A percentile compares a stretch with the other conserved stretches of the same genome.
Evolutionary conservation across 805 yeast genomes (phyloP).

Genomic region (Debaryomyces maramus): DNA sequence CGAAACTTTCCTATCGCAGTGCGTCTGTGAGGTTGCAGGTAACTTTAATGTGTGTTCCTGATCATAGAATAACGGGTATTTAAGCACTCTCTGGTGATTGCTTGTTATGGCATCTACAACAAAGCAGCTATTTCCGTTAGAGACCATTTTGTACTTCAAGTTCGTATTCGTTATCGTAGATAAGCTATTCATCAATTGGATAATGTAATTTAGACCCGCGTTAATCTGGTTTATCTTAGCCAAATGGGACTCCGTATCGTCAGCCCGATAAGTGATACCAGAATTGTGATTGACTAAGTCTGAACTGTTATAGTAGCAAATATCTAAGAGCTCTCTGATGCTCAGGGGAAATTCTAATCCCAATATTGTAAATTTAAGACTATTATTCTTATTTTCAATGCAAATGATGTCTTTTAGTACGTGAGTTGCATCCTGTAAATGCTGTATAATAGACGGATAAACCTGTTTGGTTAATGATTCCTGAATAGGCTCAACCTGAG

Average conservation of each 20-base stretch:
- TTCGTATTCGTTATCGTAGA: conserved; percentile 25
- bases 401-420: conserved; percentile 24
- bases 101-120: conserved; percentile 22
- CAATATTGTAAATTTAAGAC: conserved; percentile 28
- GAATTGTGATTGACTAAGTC: conserved; percentile 9
- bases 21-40: conserved; percentile 6
- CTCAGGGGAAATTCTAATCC: conserved; percentile 38
- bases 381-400: conserved; percentile 23
- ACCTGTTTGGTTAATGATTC: conserved; percentile 22
- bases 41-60: conserved; percentile 17
- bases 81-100: neutral
- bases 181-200: conserved; percentile 24
- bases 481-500: conserved; percentile 28
- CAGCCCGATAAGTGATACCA: conserved; percentile 3
- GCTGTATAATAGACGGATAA: conserved; percentile 22
- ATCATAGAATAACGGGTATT: conserved; percentile 32
- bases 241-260: conserved; percentile 11
- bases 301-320: conserved; percentile 26
- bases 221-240: conserved; percentile 27
- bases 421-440: conserved; percentile 13
- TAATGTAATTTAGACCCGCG: conserved; percentile 32
- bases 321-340: conserved; percentile 27
- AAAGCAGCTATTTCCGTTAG: conserved; percentile 19
- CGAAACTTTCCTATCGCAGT: conserved; percentile 3
- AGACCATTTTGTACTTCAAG: conserved; percentile 29